A percentile compares a stretch with the other conserved stretches of the same genome.
Conservation (phyloP, 805 yeast genomes). For the Wickerhamomyces mucosus region DNA sequence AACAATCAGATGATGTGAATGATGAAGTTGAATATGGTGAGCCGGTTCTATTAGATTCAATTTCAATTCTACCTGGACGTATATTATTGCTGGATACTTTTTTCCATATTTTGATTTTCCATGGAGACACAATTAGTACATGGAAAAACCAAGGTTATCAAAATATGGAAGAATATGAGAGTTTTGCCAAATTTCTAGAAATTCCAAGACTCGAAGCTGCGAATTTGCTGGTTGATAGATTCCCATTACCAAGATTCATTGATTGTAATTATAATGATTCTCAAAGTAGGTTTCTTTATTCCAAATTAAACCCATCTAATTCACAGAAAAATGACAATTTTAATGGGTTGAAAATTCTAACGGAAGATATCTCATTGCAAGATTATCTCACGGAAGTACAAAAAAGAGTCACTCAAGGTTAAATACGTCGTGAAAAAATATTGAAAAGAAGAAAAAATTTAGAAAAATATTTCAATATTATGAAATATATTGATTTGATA, state of each 20-base stretch:
- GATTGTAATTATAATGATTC: slow-evolving; percentile 73
- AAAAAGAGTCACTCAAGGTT: no score
- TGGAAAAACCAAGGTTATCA: slow-evolving; percentile 63
- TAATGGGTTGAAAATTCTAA: slow-evolving; percentile 34
- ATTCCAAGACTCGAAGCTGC: slow-evolving; percentile 60
- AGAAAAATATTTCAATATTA: no score
- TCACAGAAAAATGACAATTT: slow-evolving; percentile 34
- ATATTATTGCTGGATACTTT: slow-evolving; percentile 57
- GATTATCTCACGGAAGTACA: no score
- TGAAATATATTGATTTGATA: no score
- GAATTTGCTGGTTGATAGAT: slow-evolving; percentile 52
- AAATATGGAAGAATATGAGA: slow-evolving; percentile 47
- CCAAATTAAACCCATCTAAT: slow-evolving; percentile 60
- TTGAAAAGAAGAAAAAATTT: no score
- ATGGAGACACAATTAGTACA: slow-evolving; percentile 56
- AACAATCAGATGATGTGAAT: no score
- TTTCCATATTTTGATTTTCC: slow-evolving; percentile 59
- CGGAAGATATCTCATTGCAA: slow-evolving; percentile 38
- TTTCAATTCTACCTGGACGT: slow-evolving; percentile 47
- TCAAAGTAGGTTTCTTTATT: slow-evolving; percentile 62
- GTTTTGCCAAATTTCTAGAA: slow-evolving; percentile 49
- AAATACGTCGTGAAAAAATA: no score
- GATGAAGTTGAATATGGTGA: slow-evolving; percentile 46
- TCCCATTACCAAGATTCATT: slow-evolving; percentile 63
- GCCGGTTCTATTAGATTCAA: slow-evolving; percentile 55